phyloP scores from a whole-genome alignment of 1,139 yeast genomes.

The Suhomyces anneliseae region DNA sequence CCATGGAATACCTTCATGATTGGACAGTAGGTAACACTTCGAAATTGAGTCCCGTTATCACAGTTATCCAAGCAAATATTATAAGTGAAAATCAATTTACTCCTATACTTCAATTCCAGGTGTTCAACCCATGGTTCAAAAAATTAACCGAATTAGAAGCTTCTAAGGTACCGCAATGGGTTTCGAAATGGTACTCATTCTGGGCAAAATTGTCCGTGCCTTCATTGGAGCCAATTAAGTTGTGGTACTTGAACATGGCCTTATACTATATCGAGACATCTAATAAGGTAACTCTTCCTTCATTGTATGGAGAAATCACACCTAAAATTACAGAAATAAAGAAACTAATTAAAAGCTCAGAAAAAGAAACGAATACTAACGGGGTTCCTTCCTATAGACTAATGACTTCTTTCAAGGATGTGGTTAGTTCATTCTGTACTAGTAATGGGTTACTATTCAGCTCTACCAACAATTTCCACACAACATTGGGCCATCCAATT shows the following conservation, averaged over 20 bases:
- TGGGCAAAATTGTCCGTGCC: constrained; percentile 5
- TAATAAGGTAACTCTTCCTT: constrained; percentile 16
- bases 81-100: constrained; percentile 3
- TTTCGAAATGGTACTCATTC: constrained; percentile 5
- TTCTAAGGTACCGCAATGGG: constrained; percentile 1
- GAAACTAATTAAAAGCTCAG: not conserved
- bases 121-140: constrained; percentile 32
- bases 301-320: constrained; percentile 13
- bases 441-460: constrained; percentile 25
- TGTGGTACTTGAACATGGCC: constrained; percentile 30
- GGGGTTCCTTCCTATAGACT: constrained; percentile 36
- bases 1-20: not conserved
- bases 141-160: constrained; percentile 1
- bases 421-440: constrained; percentile 33
- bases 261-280: constrained; percentile 14
- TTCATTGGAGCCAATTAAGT: not conserved
- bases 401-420: constrained; percentile 39
- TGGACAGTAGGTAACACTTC: not conserved
- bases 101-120: constrained; percentile 27
- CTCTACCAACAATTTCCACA: constrained; percentile 19
- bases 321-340: constrained; percentile 7
- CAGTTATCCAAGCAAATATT: not conserved
- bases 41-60: not conserved
- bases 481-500: constrained; percentile 25
- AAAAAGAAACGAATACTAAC: constrained; percentile 13